phyloP scores from a whole-genome alignment of 2,329 filamentous ascomycete genomes.

The Phaeosphaeria sp. region DNA sequence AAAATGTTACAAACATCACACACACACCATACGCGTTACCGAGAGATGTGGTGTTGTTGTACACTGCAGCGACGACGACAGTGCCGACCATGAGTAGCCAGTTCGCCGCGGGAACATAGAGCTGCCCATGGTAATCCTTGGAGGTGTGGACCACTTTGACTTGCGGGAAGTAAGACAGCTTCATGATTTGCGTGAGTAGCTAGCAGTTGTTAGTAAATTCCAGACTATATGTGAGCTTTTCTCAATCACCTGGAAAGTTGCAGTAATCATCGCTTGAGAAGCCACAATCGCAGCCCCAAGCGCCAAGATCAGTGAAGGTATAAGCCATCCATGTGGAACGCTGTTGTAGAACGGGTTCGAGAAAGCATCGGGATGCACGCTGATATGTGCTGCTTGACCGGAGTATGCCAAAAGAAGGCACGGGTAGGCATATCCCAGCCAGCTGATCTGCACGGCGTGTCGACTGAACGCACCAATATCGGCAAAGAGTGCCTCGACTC shows the following conservation, averaged over 20 bases:
- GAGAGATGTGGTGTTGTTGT: slow-evolving; percentile 68
- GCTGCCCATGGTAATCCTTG: slow-evolving; percentile 72
- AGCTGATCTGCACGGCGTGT: slow-evolving; percentile 72
- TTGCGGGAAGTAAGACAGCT: slow-evolving; percentile 75
- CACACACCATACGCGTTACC: slow-evolving; percentile 81
- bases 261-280: slow-evolving; percentile 79
- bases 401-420: slow-evolving; percentile 71
- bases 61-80: slow-evolving; percentile 75
- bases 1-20: slow-evolving; percentile 80
- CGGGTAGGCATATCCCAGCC: slow-evolving; percentile 72
- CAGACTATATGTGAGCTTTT: background rate
- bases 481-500: slow-evolving; percentile 78
- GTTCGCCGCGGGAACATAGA: slow-evolving; percentile 78
- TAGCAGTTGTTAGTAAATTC: slow-evolving; percentile 39
- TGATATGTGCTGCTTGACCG: slow-evolving; percentile 78
- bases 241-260: slow-evolving; percentile 67
- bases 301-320: slow-evolving; percentile 71
- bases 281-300: slow-evolving; percentile 76
- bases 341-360: slow-evolving; percentile 77
- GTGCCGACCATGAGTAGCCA: slow-evolving; percentile 79
- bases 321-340: slow-evolving; percentile 71
- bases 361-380: slow-evolving; percentile 64
- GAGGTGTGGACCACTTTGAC: slow-evolving; percentile 77
- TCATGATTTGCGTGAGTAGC: slow-evolving; percentile 74
- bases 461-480: slow-evolving; percentile 77